Evolutionary conservation across 768 basidiomycete genomes (phyloP).

Genomic region (Cystobasidium tubakii): DNA sequence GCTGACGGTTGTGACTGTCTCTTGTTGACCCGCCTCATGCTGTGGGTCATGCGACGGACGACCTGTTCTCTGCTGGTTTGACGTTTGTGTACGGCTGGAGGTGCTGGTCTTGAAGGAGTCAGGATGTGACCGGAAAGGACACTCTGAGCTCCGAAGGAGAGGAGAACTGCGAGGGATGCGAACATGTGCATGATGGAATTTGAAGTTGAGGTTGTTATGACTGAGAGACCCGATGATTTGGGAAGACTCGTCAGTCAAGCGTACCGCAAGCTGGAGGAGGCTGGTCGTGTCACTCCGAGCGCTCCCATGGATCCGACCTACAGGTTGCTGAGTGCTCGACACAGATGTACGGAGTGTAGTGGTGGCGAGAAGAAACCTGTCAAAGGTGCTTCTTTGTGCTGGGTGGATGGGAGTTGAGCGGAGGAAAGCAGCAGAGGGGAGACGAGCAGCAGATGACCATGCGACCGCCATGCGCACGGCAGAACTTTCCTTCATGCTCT

Average conservation of each 20-base stretch:
- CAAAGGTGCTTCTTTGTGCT: neutral
- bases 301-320: neutral
- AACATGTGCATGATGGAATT: constrained; percentile 23
- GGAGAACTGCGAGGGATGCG: constrained; percentile 15
- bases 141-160: constrained; percentile 4
- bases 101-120: neutral
- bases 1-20: constrained; percentile 15
- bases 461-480: neutral
- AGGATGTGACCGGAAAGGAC: neutral
- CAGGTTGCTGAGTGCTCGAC: neutral
- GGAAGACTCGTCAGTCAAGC: no score
- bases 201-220: neutral
- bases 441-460: neutral
- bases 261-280: neutral
- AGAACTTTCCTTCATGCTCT: constrained; percentile 4
- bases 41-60: constrained; percentile 21
- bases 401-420: neutral
- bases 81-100: neutral
- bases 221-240: no score
- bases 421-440: neutral
- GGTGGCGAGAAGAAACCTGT: neutral
- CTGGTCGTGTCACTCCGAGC: neutral
- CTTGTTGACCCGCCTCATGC: constrained; percentile 18
- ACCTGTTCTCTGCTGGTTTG: constrained; percentile 31
- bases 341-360: neutral